Base-by-base conservation (phyloP, 2,329 filamentous ascomycete species). In the Aspergillus neotritici region DNA sequence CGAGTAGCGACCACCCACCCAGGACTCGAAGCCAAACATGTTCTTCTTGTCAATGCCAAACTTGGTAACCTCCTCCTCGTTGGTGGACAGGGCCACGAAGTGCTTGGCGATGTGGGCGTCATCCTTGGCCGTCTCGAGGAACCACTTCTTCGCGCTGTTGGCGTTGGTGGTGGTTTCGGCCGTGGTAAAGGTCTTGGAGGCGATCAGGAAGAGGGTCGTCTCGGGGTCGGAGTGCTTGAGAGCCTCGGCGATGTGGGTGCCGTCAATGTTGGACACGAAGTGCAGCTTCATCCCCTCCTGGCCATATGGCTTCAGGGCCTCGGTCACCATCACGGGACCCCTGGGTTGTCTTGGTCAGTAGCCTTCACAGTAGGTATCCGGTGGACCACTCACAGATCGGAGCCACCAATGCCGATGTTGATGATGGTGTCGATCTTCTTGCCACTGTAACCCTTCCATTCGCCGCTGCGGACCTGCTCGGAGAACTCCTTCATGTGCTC, bases 191-290 rank as follows among this genome's bases (percentile, higher is more conserved):
- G 93, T 98, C 84, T 98, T 98, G 70, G 91, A 97, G 44, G 93
- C 93, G 58, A 98, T 82, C 57, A 98, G 79, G 84, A 98, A 97
- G 52, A 98, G 85, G n/a, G 93, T 96, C 37, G 91, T 96, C 76
- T 98, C 93, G 37, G 91, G 91, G 68, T 98, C 83, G 7, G 91
- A 94, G 60, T 83, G 73, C 64, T 82, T 84, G 48, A 97, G 80
- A 39, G 93, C 90, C 74, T 98, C 93, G 37, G 89, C 87, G 67
- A 97, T 88, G 75, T 98, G 93, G 43, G 93, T 98, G 56, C 93
- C 93, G 66, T 98, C 93, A 65, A 98, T 97, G 79, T 98, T 98
- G 75, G 91, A 97, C 57, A 98, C 93, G 62, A 98, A 98, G 79
- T 97, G 91, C 35, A 97, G 80, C 52, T 83, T 96, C 74, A 89